Evolutionary conservation across 805 yeast genomes (phyloP).

Genomic region (Saccharomyces paradoxus): DNA sequence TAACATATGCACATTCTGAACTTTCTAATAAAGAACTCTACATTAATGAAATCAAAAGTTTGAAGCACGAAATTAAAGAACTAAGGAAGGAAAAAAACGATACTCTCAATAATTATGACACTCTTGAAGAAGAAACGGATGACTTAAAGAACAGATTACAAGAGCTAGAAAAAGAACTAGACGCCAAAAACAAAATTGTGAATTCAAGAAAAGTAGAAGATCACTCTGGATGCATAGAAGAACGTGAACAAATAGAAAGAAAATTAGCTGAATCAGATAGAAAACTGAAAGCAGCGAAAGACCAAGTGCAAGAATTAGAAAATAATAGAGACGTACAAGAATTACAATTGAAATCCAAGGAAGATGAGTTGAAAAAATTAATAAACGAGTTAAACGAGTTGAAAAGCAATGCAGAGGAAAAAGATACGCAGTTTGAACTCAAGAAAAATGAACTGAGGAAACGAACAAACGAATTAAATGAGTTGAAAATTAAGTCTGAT

Average conservation of each 20-base stretch:
- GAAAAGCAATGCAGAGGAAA: background rate
- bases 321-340: background rate
- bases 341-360: background rate
- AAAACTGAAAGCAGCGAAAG: background rate
- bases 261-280: background rate
- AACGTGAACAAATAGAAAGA: constrained; percentile 4
- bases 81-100: constrained; percentile 6
- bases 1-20: background rate
- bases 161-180: constrained; percentile 9
- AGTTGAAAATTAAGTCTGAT: background rate
- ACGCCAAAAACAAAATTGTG: constrained; percentile 3
- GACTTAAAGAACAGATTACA: constrained; percentile 2
- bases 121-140: constrained; percentile 5
- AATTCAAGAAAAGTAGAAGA: background rate
- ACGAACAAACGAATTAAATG: background rate
- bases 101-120: background rate
- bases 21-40: background rate
- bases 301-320: background rate
- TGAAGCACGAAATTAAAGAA: constrained; percentile 4
- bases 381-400: background rate
- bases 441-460: background rate
- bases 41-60: background rate
- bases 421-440: background rate
- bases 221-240: background rate
- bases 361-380: background rate